Base-by-base conservation (phyloP, 2,329 filamentous ascomycete genomes). In the Madurella fahalii region DNA sequence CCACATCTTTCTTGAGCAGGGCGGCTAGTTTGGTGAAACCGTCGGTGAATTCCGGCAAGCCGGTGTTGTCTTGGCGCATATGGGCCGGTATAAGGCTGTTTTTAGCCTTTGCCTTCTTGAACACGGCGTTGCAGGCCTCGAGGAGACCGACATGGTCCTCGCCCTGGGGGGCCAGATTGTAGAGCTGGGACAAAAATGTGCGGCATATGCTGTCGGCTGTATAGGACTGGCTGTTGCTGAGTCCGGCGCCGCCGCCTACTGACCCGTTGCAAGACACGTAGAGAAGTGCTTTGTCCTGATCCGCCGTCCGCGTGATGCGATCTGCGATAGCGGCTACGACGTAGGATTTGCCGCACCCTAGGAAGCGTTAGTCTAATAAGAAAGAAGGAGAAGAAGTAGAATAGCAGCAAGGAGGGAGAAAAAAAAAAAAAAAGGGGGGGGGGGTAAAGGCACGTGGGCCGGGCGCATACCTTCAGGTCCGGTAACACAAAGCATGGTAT, bases 51-150 rank as follows among this genome's bases (percentile, higher is more conserved):
- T 63, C 58, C 0, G 60, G 58, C 18, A 59, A 15, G n/a, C 40
- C 49, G 4, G 41, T 45, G 42, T 15, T 46, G 13, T 52, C 55
- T 2, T 54, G 50, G 4, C 58, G 56, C 49, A 58, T 53, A 20
- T 50, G 47, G 4, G 40, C 25, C 5, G 51, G 53, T 11, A 52
- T 5, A 2, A 15, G 16, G 11, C n/a, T 32, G 31, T 42, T 39
- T 30, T 53, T 52, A 17, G 37, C 52, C n/a, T 60, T 57, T 1
- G 56, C 56, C 32, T 57, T 58, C 12, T 53, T 56, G 47, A 63
- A 63, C 5, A 62, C 47, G 5, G 45, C 49, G 48, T 61, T 63
- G 52, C 61, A 63, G 0, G 54, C 43, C 49, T 63, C 60, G 12
- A 63, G 58, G 1, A 61, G 52, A 3, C 40, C 48, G 7, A 58